These are phyloP conservation scores for Cyclostephanos tholiformis DNA, from an alignment of 108 stramenopile genomes.

Conservation along the genomic window DNA sequence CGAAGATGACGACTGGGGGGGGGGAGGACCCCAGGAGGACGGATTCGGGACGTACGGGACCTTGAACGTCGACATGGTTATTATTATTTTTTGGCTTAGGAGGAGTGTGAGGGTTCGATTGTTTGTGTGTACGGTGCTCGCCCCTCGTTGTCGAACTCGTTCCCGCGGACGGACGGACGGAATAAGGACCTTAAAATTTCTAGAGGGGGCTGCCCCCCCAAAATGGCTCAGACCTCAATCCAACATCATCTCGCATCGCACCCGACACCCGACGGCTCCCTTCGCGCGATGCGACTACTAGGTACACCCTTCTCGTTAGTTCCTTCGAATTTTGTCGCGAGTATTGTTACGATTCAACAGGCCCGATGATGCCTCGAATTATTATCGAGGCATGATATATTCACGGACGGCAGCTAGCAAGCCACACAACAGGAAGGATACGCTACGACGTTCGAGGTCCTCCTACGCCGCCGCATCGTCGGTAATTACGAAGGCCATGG, in stretches of 20 bases:
- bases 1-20: conserved; percentile 21
- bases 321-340: conserved; percentile 30
- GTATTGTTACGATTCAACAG: conserved; percentile 30
- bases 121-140: too few species aligned
- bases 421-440: conserved; percentile 18
- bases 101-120: too few species aligned
- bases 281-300: conserved; percentile 33
- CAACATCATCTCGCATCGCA: too few species aligned
- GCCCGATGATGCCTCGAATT: conserved; percentile 23
- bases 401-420: conserved; percentile 19
- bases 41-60: conserved; percentile 76
- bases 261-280: too few species aligned
- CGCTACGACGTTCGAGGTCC: conserved; percentile 33
- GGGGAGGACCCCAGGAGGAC: conserved; percentile 82
- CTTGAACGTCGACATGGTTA: conserved; percentile 62
- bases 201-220: too few species aligned
- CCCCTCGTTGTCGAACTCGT: too few species aligned
- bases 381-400: conserved; percentile 24
- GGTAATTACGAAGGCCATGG: conserved; percentile 14
- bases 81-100: too few species aligned
- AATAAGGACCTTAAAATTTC: too few species aligned
- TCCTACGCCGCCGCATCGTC: conserved; percentile 26
- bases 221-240: too few species aligned
- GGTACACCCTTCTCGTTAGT: conserved; percentile 38
- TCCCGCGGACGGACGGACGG: too few species aligned